These are phyloP conservation scores for Cercis canadensis DNA, from an alignment of 306 rosid genomes.

Conservation along the genomic window DNA sequence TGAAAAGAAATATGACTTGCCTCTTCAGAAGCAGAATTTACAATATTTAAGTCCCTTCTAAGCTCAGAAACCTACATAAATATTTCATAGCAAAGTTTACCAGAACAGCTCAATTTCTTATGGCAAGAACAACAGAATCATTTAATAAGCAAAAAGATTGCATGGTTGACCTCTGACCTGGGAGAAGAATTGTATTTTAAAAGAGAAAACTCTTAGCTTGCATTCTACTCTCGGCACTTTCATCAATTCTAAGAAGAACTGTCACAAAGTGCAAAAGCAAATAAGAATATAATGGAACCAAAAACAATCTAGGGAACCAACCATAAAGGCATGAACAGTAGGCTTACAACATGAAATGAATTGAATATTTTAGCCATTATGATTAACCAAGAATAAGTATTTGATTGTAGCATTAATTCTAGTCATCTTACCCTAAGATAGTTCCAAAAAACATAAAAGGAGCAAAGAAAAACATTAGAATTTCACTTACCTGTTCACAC, in stretches of 20 bases:
- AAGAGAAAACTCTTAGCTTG: slow-evolving; percentile 91
- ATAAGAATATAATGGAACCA: slow-evolving; percentile 32
- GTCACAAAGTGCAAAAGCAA: slow-evolving; percentile 42
- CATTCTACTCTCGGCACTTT: slow-evolving; percentile 89
- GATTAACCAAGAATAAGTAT: background rate
- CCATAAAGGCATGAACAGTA: background rate
- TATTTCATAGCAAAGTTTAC: slow-evolving; percentile 37
- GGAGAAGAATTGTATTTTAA: slow-evolving; percentile 77
- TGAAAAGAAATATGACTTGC: slow-evolving; percentile 46
- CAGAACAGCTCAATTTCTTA: slow-evolving; percentile 36
- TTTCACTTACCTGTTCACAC: slow-evolving; percentile 77
- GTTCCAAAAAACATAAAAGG: background rate
- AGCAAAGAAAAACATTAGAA: slow-evolving; percentile 20
- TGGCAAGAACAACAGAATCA: slow-evolving; percentile 29
- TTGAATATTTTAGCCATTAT: background rate
- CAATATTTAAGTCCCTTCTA: slow-evolving; percentile 68
- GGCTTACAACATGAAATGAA: slow-evolving; percentile 3
- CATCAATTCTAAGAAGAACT: slow-evolving; percentile 92
- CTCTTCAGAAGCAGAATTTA: slow-evolving; percentile 87
- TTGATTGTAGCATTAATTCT: slow-evolving; percentile 16
- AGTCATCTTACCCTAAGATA: slow-evolving; percentile 19
- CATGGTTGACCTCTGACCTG: slow-evolving; percentile 67
- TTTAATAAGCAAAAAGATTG: slow-evolving; percentile 32
- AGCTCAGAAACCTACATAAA: slow-evolving; percentile 78
- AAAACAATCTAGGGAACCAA: slow-evolving; percentile 1